A percentile compares a stretch with the other conserved stretches of the same genome.
These are phyloP conservation scores for Aphanomyces invadans DNA, from an alignment of 352 stramenopile species.

Conservation along the genomic window DNA sequence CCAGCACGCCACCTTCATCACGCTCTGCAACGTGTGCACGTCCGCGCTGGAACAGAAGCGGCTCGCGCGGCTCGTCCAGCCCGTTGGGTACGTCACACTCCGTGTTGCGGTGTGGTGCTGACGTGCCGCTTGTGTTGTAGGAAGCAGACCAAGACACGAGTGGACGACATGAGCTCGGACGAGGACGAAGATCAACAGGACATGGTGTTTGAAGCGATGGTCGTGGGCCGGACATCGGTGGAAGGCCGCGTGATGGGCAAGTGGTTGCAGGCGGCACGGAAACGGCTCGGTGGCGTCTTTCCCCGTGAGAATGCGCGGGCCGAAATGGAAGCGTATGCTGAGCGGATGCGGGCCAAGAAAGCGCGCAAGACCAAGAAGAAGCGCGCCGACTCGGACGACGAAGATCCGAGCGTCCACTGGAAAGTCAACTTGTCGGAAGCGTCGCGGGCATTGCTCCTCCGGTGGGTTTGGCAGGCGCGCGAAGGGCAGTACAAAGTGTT, in stretches of 20 bases:
- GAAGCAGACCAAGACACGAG: constrained; percentile 39
- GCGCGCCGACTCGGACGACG: constrained; percentile 65
- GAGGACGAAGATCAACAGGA: constrained; percentile 74
- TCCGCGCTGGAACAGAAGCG: constrained; percentile 49
- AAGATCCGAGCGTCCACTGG: constrained; percentile 62
- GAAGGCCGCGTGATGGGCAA: constrained; percentile 92
- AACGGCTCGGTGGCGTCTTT: constrained; percentile 86
- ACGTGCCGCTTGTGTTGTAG: constrained; percentile 6
- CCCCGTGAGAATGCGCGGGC: constrained; percentile 69
- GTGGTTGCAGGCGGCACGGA: constrained; percentile 89
- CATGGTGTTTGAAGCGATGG: constrained; percentile 87
- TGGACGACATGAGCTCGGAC: constrained; percentile 91
- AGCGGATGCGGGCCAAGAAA: constrained; percentile 77
- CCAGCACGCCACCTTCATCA: constrained; percentile 89
- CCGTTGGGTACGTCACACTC: constrained; percentile 16
- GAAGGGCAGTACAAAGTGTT: constrained; percentile 47
- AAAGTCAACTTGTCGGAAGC: constrained; percentile 78
- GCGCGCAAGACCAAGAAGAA: constrained; percentile 48
- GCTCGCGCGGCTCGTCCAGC: constrained; percentile 35
- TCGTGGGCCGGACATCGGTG: constrained; percentile 81
- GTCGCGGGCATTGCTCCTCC: constrained; percentile 55
- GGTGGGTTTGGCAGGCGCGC: constrained; percentile 76
- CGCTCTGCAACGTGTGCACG: constrained; percentile 90
- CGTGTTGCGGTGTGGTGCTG: no score
- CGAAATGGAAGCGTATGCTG: constrained; percentile 90